Conservation (phyloP, 2,329 filamentous ascomycete genomes). For the Aspergillus transmontanensis region DNA sequence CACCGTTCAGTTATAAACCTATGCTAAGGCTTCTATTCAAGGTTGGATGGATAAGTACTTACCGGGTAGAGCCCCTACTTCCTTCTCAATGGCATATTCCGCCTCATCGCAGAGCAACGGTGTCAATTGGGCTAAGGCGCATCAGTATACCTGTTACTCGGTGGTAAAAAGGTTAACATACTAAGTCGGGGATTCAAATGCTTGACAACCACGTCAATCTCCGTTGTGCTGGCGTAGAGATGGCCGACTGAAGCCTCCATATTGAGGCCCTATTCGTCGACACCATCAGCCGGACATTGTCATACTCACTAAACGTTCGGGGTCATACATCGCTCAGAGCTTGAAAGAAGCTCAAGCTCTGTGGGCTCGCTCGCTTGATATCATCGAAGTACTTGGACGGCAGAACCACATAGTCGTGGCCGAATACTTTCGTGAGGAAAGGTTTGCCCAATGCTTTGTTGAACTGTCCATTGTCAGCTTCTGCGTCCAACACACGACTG, state of each 20-base stretch:
- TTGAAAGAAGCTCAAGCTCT: neutral
- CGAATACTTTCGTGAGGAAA: neutral
- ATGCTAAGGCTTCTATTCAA: too few relatives aligned
- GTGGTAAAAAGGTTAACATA: neutral
- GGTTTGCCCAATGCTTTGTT: neutral
- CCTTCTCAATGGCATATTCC: too few relatives aligned
- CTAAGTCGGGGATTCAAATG: neutral
- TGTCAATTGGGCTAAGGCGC: too few relatives aligned
- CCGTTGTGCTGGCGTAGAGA: neutral
- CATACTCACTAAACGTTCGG: neutral
- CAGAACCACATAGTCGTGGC: neutral
- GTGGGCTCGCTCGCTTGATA: neutral
- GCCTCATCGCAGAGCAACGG: too few relatives aligned
- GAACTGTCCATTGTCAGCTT: neutral
- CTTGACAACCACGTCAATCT: conserved; percentile 3
- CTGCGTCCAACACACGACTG: neutral
- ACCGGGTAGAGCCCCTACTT: too few relatives aligned
- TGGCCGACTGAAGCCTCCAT: conserved; percentile 5
- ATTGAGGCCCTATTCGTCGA: neutral
- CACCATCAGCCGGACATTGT: neutral
- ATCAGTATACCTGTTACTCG: too few relatives aligned
- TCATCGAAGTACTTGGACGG: neutral
- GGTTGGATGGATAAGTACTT: too few relatives aligned
- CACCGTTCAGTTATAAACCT: too few relatives aligned
- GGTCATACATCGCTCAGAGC: neutral